Evolutionary conservation across 306 rosid species (phyloP).

Genomic region (Medicago ruthenica): DNA sequence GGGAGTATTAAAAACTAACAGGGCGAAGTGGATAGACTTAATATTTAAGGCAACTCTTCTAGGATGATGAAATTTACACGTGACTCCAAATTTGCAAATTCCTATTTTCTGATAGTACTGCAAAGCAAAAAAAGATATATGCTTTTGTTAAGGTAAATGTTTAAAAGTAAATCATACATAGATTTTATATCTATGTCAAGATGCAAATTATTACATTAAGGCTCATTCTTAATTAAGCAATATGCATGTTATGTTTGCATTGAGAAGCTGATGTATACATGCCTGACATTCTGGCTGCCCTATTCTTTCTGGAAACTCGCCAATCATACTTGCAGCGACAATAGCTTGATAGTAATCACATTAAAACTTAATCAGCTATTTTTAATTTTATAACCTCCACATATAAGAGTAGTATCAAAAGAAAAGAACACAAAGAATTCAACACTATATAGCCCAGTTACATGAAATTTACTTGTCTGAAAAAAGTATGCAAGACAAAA

Average conservation of each 20-base stretch:
- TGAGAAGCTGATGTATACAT: slow-evolving; percentile 56
- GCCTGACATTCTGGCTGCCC: slow-evolving; percentile 99
- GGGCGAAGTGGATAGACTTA: too few species aligned
- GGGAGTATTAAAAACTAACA: too few species aligned
- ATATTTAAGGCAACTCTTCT: too few species aligned
- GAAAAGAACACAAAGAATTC: slow-evolving; percentile 10
- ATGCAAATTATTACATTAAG: background rate
- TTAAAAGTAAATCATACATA: background rate
- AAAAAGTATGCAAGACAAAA: too few species aligned
- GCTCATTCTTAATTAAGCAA: background rate
- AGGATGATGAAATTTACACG: too few species aligned
- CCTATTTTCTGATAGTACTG: too few species aligned
- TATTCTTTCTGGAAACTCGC: slow-evolving; percentile 89
- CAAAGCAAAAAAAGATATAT: too few species aligned
- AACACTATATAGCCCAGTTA: background rate
- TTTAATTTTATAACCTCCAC: slow-evolving; percentile 28
- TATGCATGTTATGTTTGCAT: slow-evolving; percentile 13
- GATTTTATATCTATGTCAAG: background rate
- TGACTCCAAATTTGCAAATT: too few species aligned
- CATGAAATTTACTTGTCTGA: too few species aligned
- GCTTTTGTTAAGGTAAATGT: slow-evolving; percentile 26
- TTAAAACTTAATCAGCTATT: slow-evolving; percentile 29
- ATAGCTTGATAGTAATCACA: slow-evolving; percentile 64
- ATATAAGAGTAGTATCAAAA: slow-evolving; percentile 17
- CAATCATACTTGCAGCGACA: slow-evolving; percentile 91